Percentiles rank a stretch among this genome's conserved stretches.
phyloP scores from a whole-genome alignment of 2,329 filamentous ascomycete genomes.

The Xylaria sp. region DNA sequence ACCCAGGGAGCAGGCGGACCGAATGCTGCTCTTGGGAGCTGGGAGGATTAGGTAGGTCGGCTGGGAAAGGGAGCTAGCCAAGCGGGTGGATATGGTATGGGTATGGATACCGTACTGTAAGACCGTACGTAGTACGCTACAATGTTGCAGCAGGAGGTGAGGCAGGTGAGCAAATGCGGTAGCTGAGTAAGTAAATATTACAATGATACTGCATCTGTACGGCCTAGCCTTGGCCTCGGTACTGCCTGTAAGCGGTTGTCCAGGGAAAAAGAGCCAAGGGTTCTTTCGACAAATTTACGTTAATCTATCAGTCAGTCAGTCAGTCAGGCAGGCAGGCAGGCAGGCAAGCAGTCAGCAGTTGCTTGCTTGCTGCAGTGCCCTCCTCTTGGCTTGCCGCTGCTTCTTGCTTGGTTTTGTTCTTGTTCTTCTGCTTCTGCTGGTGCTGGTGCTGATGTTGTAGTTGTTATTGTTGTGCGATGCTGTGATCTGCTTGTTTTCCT shows the following conservation, averaged over 20 bases:
- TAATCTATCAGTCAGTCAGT: conserved; percentile 16
- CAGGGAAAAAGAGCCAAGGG: conserved; percentile 20
- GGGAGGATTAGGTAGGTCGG: conserved; percentile 40
- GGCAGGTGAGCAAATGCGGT: conserved; percentile 38
- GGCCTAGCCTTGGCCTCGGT: conserved; percentile 30
- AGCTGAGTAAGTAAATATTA: conserved; percentile 39
- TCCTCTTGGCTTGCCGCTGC: neutral
- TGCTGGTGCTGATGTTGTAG: neutral
- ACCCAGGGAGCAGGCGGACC: conserved; percentile 31
- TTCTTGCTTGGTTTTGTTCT: neutral
- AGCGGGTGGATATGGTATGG: conserved; percentile 37
- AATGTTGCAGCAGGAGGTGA: conserved; percentile 31
- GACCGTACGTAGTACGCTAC: conserved; percentile 2
- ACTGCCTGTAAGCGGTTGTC: conserved; percentile 22
- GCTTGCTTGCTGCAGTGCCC: neutral
- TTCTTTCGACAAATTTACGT: conserved; percentile 17
- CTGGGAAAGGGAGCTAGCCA: conserved; percentile 36
- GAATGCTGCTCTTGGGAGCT: conserved; percentile 35
- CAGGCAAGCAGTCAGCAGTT: conserved; percentile 5
- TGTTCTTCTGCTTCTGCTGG: neutral
- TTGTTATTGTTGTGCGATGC: conserved; percentile 1
- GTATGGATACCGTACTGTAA: conserved; percentile 16
- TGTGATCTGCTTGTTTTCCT: conserved; percentile 8
- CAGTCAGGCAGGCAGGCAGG: neutral
- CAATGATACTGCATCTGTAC: conserved; percentile 23